These are phyloP conservation scores for Malassezia equina DNA, from an alignment of 1,284 basidiomycete species.

Conservation along the genomic window DNA sequence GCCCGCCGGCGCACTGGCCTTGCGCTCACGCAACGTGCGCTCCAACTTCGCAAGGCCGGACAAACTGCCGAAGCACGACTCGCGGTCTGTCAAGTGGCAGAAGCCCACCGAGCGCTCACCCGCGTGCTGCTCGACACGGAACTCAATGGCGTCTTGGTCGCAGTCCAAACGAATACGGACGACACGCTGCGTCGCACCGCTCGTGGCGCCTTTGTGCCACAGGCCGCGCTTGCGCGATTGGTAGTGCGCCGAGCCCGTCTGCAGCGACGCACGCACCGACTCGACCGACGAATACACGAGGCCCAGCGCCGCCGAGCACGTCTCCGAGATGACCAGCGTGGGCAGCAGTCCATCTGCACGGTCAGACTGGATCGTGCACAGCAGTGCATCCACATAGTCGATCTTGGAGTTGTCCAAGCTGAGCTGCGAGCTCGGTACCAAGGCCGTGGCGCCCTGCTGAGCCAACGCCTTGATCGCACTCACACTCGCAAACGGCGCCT, in stretches of 20 bases:
- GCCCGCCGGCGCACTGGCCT: constrained; percentile 68
- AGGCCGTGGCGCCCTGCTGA: constrained; percentile 23
- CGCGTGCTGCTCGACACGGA: constrained; percentile 80
- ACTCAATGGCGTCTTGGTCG: constrained; percentile 83
- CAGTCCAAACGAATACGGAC: constrained; percentile 77
- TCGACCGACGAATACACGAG: constrained; percentile 91
- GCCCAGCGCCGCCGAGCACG: constrained; percentile 64
- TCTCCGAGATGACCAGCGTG: constrained; percentile 62
- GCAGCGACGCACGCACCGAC: constrained; percentile 75
- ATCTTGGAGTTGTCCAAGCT: constrained; percentile 18
- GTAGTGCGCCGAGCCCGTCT: constrained; percentile 83
- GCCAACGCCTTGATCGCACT: constrained; percentile 24
- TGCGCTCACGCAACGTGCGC: constrained; percentile 64
- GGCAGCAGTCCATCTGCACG: constrained; percentile 84
- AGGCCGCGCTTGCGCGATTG: constrained; percentile 82
- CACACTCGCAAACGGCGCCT: constrained; percentile 14
- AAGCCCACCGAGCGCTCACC: constrained; percentile 54
- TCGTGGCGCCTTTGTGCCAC: constrained; percentile 95
- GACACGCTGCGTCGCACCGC: constrained; percentile 82
- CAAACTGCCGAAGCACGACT: constrained; percentile 64
- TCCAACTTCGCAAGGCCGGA: constrained; percentile 74
- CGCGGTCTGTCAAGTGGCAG: constrained; percentile 68
- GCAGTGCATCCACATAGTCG: constrained; percentile 36
- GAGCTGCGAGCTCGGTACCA: constrained; percentile 31
- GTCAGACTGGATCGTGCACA: constrained; percentile 66